These are phyloP conservation scores for Pseudogymnoascus pannorum DNA, from an alignment of 2,329 filamentous ascomycete genomes.

Conservation along the genomic window DNA sequence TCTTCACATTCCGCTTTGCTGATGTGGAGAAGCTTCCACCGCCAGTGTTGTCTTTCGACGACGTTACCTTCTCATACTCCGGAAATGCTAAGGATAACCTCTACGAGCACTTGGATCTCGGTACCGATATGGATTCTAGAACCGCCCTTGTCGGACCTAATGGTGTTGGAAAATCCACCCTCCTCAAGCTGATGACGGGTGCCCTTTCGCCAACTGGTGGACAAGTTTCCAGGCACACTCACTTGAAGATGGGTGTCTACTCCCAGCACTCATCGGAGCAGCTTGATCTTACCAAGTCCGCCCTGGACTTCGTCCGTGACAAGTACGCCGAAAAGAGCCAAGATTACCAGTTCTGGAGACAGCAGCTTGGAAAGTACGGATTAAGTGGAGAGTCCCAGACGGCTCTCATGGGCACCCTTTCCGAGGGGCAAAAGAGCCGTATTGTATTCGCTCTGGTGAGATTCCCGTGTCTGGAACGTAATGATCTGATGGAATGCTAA, in stretches of 20 bases:
- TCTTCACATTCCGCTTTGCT: constrained; percentile 97
- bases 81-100: constrained; percentile 83
- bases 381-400: constrained; percentile 91
- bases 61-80: constrained; percentile 97
- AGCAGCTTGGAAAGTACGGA: constrained; percentile 92
- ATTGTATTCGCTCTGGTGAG: constrained; percentile 88
- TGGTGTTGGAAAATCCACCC: constrained; percentile 97
- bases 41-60: constrained; percentile 89
- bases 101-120: constrained; percentile 93
- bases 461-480: not conserved
- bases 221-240: constrained; percentile 82
- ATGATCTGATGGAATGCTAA: not conserved
- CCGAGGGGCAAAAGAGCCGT: constrained; percentile 94
- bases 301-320: constrained; percentile 94
- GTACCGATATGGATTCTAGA: constrained; percentile 99
- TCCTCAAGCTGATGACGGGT: constrained; percentile 93
- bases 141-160: constrained; percentile 96
- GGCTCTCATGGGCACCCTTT: constrained; percentile 93
- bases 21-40: constrained; percentile 99
- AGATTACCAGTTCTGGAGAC: constrained; percentile 99
- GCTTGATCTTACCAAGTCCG: constrained; percentile 95
- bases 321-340: constrained; percentile 85
- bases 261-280: constrained; percentile 98
- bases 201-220: constrained; percentile 81
- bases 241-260: constrained; percentile 97